Evolutionary conservation across 129 eudicot species (phyloP), one percentile per base, ranked within the genome.

Genomic region (Flaveria sonorensis): DNA sequence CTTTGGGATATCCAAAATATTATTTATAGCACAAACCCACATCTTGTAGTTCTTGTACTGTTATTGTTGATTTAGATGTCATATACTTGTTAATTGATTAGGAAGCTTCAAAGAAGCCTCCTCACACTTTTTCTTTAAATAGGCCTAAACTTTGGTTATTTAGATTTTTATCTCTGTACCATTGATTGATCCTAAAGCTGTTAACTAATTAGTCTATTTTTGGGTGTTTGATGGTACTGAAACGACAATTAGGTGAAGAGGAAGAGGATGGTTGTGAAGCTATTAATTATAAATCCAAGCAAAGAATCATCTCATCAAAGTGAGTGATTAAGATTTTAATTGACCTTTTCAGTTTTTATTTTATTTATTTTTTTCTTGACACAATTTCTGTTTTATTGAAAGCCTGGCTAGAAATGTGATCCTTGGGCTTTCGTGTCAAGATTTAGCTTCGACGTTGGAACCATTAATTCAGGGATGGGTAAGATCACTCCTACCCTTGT

Each of bases 381-480:
- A 75, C 77, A 67, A 18, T 12, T 62, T 40, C 2, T 72, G 43
- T 12, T 66, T 55, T 71, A 5, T 68, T 30, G 56, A 70, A 83
- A 90, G 89, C 62, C 18, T 77, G 76, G 75, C 68, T 39, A 62
- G 87, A 76, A 77, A 82, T 80, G 78, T 77, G 46, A 28, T 79
- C 75, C 66, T 70, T 73, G 87, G 82, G 26, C 70, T 64, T 32
- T 78, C 87, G 45, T 9, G 75, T 21, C 81, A 83, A 72, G 98
- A 93, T 53, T 39, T 83, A 28, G 88, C 72, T 57, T 20, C 81
- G 6, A 64, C 59, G 19, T 76, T 93, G 86, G 98, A 93, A 71
- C 96, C 95, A 2, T 48, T 85, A 9, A 43, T 93, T 32, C 87
- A 95, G 19, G 83, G 79, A 70, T 86, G 79, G 95, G 91, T 88